These are phyloP conservation scores for Betula pendula DNA, from an alignment of 306 rosid genomes.

Conservation along the genomic window DNA sequence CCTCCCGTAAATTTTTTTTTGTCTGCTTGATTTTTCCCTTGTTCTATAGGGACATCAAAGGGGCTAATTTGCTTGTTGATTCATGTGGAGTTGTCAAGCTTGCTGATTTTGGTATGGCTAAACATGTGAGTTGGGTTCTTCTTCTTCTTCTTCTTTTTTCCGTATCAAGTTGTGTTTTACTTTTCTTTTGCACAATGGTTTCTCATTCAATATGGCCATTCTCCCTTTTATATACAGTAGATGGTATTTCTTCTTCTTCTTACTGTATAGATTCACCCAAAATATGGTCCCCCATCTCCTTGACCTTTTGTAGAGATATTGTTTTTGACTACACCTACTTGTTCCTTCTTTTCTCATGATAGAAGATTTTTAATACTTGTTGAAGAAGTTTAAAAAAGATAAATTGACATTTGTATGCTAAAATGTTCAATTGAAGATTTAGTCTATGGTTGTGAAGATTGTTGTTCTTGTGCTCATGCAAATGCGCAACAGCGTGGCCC, in stretches of 20 bases:
- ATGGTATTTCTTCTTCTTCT: background rate
- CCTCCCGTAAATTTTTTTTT: background rate
- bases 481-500: background rate
- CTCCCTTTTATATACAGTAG: background rate
- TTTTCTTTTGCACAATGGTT: background rate
- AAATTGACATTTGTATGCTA: background rate
- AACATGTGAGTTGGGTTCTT: constrained; percentile 65
- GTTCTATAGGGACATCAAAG: constrained; percentile 80
- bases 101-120: constrained; percentile 99
- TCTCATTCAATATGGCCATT: background rate
- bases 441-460: background rate
- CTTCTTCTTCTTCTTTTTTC: background rate
- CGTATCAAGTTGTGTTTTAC: background rate
- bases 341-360: background rate
- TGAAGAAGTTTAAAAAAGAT: background rate
- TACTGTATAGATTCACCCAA: background rate
- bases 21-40: background rate
- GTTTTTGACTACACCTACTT: background rate
- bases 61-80: constrained; percentile 97
- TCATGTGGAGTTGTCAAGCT: constrained; percentile 92
- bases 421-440: background rate
- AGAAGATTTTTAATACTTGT: background rate
- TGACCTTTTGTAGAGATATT: background rate
- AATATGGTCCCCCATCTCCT: background rate
- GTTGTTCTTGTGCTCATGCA: background rate